A percentile compares a stretch with the other conserved stretches of the same genome.
Conservation (phyloP, 202 grass and related monocot species). For the Carex arenaria region DNA sequence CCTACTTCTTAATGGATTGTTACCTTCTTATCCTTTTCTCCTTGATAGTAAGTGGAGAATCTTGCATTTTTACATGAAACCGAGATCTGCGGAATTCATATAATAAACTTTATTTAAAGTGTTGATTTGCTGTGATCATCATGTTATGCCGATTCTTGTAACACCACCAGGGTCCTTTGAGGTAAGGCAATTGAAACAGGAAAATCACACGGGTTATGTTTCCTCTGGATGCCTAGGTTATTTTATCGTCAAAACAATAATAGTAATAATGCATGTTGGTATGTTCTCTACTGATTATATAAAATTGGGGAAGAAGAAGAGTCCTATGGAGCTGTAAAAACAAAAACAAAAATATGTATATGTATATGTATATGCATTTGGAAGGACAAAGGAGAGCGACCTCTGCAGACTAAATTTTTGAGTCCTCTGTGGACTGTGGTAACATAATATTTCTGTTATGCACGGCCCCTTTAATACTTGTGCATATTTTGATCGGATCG, state of each 20-base stretch:
- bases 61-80: slow-evolving; percentile 8
- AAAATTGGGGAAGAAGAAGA: background rate
- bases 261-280: background rate
- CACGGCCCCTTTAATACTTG: too few relatives aligned
- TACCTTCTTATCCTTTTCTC: background rate
- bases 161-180: background rate
- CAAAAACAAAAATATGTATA: too few relatives aligned
- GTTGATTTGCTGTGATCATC: background rate
- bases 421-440: too few relatives aligned
- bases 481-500: too few relatives aligned
- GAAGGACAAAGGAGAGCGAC: background rate
- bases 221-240: background rate
- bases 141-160: background rate
- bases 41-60: slow-evolving; percentile 9
- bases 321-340: too few relatives aligned
- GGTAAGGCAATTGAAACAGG: too few relatives aligned
- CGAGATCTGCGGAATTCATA: background rate
- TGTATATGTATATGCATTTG: too few relatives aligned
- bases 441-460: too few relatives aligned
- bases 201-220: background rate
- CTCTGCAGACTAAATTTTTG: too few relatives aligned
- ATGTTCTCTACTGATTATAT: background rate
- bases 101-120: background rate
- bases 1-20: slow-evolving; percentile 4
- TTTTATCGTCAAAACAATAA: background rate